Conservation (phyloP, 2,329 filamentous ascomycete genomes). For the Orbilia oligospora region DNA sequence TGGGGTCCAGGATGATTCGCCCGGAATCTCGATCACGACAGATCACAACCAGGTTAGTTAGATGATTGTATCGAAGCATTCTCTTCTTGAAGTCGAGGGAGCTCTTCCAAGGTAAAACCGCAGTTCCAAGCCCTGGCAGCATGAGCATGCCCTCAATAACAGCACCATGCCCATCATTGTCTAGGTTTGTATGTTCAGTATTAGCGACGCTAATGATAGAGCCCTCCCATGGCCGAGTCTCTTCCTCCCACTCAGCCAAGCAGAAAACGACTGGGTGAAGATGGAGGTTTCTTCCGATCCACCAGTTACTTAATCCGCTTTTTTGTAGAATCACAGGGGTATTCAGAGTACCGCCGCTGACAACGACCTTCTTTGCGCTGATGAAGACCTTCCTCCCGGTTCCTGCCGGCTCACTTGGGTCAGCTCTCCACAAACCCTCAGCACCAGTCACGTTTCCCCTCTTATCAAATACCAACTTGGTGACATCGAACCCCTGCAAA, state of each 20-base stretch:
- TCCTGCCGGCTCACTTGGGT: constrained; percentile 69
- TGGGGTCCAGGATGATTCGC: constrained; percentile 79
- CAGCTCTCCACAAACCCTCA: constrained; percentile 79
- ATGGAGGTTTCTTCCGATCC: constrained; percentile 81
- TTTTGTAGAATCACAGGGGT: constrained; percentile 82
- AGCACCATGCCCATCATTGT: constrained; percentile 82
- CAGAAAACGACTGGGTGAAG: constrained; percentile 80
- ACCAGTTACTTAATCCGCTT: constrained; percentile 79
- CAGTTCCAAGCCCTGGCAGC: constrained; percentile 77
- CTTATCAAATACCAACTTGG: constrained; percentile 78
- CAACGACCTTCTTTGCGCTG: constrained; percentile 64
- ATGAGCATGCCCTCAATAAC: constrained; percentile 85
- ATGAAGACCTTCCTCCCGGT: constrained; percentile 67
- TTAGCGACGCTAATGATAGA: constrained; percentile 85
- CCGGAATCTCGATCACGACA: constrained; percentile 83
- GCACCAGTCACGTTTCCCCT: constrained; percentile 76
- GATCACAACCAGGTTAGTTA: constrained; percentile 80
- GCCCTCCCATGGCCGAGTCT: constrained; percentile 79
- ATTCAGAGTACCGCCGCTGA: constrained; percentile 77
- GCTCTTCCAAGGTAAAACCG: constrained; percentile 76
- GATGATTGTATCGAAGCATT: constrained; percentile 77
- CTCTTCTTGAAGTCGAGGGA: constrained; percentile 81
- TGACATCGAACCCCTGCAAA: constrained; percentile 83
- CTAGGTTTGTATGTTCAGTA: constrained; percentile 83
- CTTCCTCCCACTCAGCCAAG: constrained; percentile 77